phyloP scores from a whole-genome alignment of 192 early-diverging fungal genomes.

The Podochytrium sp. region DNA sequence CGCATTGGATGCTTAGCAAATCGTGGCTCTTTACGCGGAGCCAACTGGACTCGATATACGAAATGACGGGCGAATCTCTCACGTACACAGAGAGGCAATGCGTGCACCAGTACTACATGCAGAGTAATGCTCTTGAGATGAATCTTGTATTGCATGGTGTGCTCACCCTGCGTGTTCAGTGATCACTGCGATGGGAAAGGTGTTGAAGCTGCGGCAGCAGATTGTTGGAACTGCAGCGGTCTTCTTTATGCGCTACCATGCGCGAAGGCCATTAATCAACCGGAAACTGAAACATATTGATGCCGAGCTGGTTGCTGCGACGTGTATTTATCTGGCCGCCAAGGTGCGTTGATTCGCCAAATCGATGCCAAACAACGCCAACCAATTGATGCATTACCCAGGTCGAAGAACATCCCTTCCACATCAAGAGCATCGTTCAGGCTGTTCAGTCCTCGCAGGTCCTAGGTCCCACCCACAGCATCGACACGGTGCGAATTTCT shows the following conservation, averaged over 20 bases:
- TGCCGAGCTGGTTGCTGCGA: constrained; percentile 75
- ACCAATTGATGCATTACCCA: constrained; percentile 55
- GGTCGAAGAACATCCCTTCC: constrained; percentile 79
- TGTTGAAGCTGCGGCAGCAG: constrained; percentile 59
- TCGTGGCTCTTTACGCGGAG: constrained; percentile 14
- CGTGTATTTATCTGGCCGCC: constrained; percentile 81
- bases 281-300: constrained; percentile 53
- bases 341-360: not conserved
- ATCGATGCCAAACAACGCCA: not conserved
- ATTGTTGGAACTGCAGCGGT: constrained; percentile 82
- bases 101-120: not conserved
- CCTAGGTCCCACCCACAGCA: constrained; percentile 33
- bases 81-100: not conserved
- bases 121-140: not conserved
- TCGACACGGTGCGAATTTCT: constrained; percentile 77
- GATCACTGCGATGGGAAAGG: constrained; percentile 2
- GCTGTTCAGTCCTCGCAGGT: constrained; percentile 17
- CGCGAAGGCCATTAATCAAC: constrained; percentile 61
- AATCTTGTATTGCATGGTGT: not conserved
- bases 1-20: not conserved
- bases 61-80: not conserved
- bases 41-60: not conserved
- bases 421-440: constrained; percentile 56
- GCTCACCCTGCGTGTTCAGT: not conserved
- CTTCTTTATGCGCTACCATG: constrained; percentile 91